Conservation (phyloP, 1,139 yeast species). For the Hyphopichia pseudoburtonii region DNA sequence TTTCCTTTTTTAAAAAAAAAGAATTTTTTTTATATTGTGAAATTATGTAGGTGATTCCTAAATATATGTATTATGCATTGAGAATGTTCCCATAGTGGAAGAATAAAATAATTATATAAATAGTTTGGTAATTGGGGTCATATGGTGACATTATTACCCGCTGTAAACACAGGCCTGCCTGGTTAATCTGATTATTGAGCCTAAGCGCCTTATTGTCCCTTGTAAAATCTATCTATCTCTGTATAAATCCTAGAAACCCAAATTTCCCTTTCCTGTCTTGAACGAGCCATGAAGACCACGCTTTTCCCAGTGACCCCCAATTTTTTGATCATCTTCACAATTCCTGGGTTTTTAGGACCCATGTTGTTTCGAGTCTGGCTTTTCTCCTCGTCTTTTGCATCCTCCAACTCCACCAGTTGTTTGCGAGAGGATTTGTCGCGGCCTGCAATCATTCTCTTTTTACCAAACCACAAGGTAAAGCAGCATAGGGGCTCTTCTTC, state of each 20-base stretch:
- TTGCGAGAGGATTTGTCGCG: slow-evolving; percentile 11
- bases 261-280: slow-evolving; percentile 76
- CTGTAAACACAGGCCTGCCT: no score
- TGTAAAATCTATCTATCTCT: slow-evolving; percentile 60
- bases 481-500: slow-evolving; percentile 75
- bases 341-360: slow-evolving; percentile 43
- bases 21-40: no score
- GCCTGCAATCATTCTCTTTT: slow-evolving; percentile 46
- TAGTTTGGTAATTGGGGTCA: no score
- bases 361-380: slow-evolving; percentile 6
- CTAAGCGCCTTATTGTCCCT: slow-evolving; percentile 8
- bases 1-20: no score
- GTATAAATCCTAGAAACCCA: slow-evolving; percentile 72
- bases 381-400: slow-evolving; percentile 8
- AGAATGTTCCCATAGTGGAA: no score
- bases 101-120: no score
- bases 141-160: no score
- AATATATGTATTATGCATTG: no score
- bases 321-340: slow-evolving; percentile 44
- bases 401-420: slow-evolving; percentile 7
- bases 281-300: slow-evolving; percentile 75
- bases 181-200: no score
- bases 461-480: slow-evolving; percentile 83
- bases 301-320: slow-evolving; percentile 70
- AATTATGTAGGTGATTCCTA: no score